phyloP scores from a whole-genome alignment of 306 rosid species.

The Fagus crenata region DNA sequence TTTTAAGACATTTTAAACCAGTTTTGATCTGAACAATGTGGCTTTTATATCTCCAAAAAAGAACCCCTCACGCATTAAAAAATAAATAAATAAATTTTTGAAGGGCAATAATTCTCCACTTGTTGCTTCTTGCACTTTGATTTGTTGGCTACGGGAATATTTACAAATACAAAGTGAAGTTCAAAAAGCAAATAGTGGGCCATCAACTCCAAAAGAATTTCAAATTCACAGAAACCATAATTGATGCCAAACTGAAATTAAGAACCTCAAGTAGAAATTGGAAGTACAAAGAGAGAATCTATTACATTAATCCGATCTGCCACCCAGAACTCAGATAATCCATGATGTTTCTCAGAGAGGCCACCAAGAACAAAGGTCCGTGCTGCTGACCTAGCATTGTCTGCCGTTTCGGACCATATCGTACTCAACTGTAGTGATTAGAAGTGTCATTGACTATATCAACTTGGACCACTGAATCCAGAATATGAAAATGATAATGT shows the following conservation, averaged over 20 bases:
- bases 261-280: constrained; percentile 9
- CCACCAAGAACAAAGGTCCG: constrained; percentile 87
- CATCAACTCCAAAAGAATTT: background rate
- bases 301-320: constrained; percentile 86
- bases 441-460: background rate
- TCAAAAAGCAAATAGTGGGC: background rate
- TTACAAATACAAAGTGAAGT: background rate
- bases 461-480: background rate
- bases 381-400: constrained; percentile 91
- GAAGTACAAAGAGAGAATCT: constrained; percentile 26
- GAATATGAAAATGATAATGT: constrained; percentile 25
- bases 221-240: background rate
- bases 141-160: too few species aligned
- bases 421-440: constrained; percentile 72
- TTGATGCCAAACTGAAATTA: constrained; percentile 9
- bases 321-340: constrained; percentile 75
- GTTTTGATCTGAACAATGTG: background rate
- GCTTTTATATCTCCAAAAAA: too few species aligned
- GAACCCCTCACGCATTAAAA: too few species aligned
- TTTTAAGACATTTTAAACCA: background rate
- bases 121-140: too few species aligned
- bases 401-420: constrained; percentile 98
- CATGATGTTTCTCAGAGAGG: constrained; percentile 81
- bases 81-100: too few species aligned
- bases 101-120: too few species aligned